phyloP scores from a whole-genome alignment of 2,329 filamentous ascomycete genomes.

The Mycogone perniciosa region DNA sequence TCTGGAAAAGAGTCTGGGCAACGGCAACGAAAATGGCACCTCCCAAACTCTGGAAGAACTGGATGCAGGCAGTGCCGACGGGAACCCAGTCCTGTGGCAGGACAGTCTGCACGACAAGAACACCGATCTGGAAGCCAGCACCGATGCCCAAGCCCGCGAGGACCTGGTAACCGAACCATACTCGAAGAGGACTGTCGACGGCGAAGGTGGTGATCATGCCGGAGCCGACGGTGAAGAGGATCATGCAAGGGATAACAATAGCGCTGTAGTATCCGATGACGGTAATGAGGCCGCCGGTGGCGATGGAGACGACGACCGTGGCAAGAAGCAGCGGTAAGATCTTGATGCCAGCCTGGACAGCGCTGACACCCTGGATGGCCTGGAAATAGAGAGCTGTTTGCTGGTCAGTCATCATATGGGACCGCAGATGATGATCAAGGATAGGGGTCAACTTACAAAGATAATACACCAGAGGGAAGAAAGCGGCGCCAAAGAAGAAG shows the following conservation, averaged over 20 bases:
- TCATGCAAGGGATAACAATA: slow-evolving; percentile 36
- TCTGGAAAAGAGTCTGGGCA: slow-evolving; percentile 61
- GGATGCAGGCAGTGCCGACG: slow-evolving; percentile 44
- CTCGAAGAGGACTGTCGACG: slow-evolving; percentile 37
- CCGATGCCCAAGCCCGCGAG: slow-evolving; percentile 49
- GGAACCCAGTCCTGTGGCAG: slow-evolving; percentile 43
- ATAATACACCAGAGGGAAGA: slow-evolving; percentile 50
- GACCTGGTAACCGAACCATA: slow-evolving; percentile 55
- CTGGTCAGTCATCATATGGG: background rate
- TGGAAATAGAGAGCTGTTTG: slow-evolving; percentile 45
- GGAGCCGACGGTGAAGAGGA: slow-evolving; percentile 39
- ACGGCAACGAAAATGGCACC: slow-evolving; percentile 60
- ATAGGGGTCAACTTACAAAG: slow-evolving; percentile 32
- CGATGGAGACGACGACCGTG: slow-evolving; percentile 42
- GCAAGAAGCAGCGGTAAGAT: slow-evolving; percentile 47
- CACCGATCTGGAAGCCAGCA: slow-evolving; percentile 41
- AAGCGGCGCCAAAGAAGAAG: slow-evolving; percentile 43
- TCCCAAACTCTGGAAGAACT: slow-evolving; percentile 60
- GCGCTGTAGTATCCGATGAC: slow-evolving; percentile 36
- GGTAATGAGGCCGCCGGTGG: slow-evolving; percentile 37
- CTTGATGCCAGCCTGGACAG: slow-evolving; percentile 49
- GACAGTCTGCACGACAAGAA: slow-evolving; percentile 47
- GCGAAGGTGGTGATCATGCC: slow-evolving; percentile 51
- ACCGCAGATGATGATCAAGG: background rate
- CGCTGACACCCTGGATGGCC: slow-evolving; percentile 45